These are phyloP conservation scores for Phytophthora agathidicida DNA, from an alignment of 352 stramenopile species.

Conservation along the genomic window DNA sequence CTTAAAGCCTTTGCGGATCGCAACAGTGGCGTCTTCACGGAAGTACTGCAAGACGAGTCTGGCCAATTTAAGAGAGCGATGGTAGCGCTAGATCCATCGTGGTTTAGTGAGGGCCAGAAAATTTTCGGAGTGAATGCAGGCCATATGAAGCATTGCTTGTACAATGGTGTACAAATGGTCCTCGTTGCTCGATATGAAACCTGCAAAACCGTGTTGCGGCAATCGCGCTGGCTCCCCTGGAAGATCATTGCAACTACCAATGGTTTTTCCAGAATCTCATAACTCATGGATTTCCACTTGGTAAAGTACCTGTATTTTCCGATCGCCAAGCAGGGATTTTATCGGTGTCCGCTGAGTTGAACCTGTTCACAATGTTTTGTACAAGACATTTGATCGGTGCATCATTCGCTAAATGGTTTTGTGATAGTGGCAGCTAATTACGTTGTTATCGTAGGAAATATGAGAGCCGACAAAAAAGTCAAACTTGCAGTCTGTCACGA, in stretches of 20 bases:
- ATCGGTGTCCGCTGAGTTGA: too few relatives aligned
- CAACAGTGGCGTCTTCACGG: too few relatives aligned
- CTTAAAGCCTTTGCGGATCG: too few relatives aligned
- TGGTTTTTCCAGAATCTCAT: background rate
- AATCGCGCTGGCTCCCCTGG: background rate
- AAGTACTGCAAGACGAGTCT: too few relatives aligned
- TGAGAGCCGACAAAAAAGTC: background rate
- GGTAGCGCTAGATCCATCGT: background rate
- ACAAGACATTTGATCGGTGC: too few relatives aligned
- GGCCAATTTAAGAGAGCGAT: too few relatives aligned
- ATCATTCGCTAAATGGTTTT: too few relatives aligned
- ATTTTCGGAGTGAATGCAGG: background rate
- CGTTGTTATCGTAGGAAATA: background rate
- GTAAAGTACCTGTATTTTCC: background rate
- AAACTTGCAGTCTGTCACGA: too few relatives aligned
- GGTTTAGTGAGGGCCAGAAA: background rate
- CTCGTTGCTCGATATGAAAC: too few relatives aligned
- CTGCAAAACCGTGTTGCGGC: background rate
- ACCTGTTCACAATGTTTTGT: too few relatives aligned
- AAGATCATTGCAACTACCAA: background rate
- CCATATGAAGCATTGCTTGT: background rate
- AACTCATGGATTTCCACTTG: background rate
- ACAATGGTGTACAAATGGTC: too few relatives aligned
- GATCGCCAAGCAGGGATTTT: background rate
- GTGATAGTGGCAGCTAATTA: background rate